Base-by-base conservation (phyloP, 352 stramenopile genomes). In the Achlya hypogyna region DNA sequence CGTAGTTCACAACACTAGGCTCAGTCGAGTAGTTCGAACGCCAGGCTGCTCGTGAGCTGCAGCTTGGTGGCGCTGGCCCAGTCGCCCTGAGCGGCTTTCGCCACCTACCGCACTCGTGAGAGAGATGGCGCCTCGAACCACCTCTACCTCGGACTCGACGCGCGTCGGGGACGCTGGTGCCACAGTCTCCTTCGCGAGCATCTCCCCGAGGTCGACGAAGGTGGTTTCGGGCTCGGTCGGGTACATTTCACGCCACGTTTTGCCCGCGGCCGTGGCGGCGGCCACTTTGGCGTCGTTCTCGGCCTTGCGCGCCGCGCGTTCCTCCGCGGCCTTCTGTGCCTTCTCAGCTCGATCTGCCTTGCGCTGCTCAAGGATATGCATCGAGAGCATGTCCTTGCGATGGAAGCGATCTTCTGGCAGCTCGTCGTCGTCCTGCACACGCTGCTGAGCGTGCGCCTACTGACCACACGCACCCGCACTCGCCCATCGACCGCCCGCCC, bases 351-450 rank as follows among this genome's bases (percentile, higher is more conserved):
- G 75, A 53, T 91, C 84, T 42, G 73, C 34, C 34, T 74, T 75
- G 32, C 79, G 74, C 66, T 91, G 81, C 65, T 93, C 84, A 27
- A 93, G 71, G 73, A 88, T 89, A 62, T 89, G 83, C 82, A 93
- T 91, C 14, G 84, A 93, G 77, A 93, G 80, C 81, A 93, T 89
- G 65, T 93, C 81, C 47, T 84, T 83, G 47, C 78, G 78, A 32
- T 93, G 84, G 63, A 89, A 93, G 12, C 74, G 64, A n/a, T 93
- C 81, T 58, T 93, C 81, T 1, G 84, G 82, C 2, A 93, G 76
- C 54, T 91, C 81, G 69, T 88, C 81, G 28, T 91, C 81, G 45
- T 92, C 81, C 32, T 82, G 66, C 31, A 89, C 73, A 88, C 43
- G 52, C 72, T 28, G 71, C 27, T 56, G 65, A 25, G n/a, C n/a